These are phyloP conservation scores for Dendrobium catenatum DNA, from an alignment of 106 monocot genomes.

Conservation along the genomic window DNA sequence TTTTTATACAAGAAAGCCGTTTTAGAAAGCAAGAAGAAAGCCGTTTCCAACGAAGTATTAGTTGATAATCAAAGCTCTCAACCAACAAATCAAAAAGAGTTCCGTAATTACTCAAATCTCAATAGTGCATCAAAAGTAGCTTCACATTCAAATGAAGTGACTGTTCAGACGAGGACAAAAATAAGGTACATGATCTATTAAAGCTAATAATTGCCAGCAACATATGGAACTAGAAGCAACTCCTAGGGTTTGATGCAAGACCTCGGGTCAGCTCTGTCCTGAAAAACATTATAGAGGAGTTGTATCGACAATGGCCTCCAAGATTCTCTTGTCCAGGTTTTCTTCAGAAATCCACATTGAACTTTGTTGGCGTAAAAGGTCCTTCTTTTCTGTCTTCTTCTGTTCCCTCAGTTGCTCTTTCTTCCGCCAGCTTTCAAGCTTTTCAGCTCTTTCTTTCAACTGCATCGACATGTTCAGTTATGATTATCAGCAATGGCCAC, in stretches of 20 bases:
- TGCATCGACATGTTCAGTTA: not conserved
- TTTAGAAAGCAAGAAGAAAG: too few species aligned
- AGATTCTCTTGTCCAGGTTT: constrained; percentile 35
- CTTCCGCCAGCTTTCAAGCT: constrained; percentile 16
- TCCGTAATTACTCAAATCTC: not conserved
- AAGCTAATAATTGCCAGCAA: not conserved
- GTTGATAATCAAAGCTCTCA: too few species aligned
- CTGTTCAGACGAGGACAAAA: not conserved
- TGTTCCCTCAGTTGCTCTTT: constrained; percentile 34
- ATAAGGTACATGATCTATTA: not conserved
- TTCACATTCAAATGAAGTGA: not conserved
- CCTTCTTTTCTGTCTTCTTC: constrained; percentile 3
- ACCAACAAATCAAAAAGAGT: too few species aligned
- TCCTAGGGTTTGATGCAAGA: not conserved
- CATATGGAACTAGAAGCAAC: not conserved
- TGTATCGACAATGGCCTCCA: constrained; percentile 33
- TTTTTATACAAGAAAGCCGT: too few species aligned
- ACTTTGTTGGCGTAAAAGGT: constrained; percentile 27
- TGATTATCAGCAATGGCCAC: not conserved
- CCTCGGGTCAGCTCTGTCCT: not conserved
- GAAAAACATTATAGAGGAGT: constrained; percentile 19
- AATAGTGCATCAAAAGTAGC: not conserved
- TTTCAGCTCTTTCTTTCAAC: constrained; percentile 20
- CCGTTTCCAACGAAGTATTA: too few species aligned
- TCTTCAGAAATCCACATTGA: constrained; percentile 56